These are phyloP conservation scores for Aplosporella prunicola DNA, from an alignment of 2,329 filamentous ascomycete species.

Conservation along the genomic window DNA sequence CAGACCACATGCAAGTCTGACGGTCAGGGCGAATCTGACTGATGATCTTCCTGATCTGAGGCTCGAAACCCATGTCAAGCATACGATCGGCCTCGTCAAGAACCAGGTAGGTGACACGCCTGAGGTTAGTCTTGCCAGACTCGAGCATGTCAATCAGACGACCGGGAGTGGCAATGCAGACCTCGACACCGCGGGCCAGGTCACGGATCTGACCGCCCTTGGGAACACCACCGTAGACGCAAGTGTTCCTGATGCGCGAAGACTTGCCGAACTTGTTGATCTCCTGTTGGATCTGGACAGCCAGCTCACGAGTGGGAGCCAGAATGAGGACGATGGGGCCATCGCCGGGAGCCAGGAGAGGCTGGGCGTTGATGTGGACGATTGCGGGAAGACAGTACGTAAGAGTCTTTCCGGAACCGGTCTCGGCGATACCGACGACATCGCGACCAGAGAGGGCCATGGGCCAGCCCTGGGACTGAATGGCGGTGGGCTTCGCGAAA, in stretches of 20 bases:
- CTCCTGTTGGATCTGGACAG: conserved; percentile 96
- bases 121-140: conserved; percentile 94
- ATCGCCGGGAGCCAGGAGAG: conserved; percentile 86
- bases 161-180: conserved; percentile 95
- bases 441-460: conserved; percentile 98
- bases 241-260: conserved; percentile 95
- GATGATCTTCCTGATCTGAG: conserved; percentile 98
- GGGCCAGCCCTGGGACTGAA: conserved; percentile 97
- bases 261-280: conserved; percentile 98
- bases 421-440: conserved; percentile 98
- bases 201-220: conserved; percentile 97
- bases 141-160: conserved; percentile 98
- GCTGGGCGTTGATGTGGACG: conserved; percentile 98
- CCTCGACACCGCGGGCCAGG: conserved; percentile 88
- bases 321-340: conserved; percentile 94
- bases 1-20: conserved; percentile 99
- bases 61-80: conserved; percentile 99
- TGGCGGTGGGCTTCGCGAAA: conserved; percentile 85
- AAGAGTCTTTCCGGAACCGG: conserved; percentile 96
- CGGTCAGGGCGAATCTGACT: conserved; percentile 94
- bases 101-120: conserved; percentile 94
- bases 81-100: conserved; percentile 99
- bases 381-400: conserved; percentile 97
- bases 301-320: conserved; percentile 92
- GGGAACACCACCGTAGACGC: conserved; percentile 97